These are phyloP conservation scores for Tolypocladium guangdongense DNA, from an alignment of 2,329 filamentous ascomycete species.

Conservation along the genomic window DNA sequence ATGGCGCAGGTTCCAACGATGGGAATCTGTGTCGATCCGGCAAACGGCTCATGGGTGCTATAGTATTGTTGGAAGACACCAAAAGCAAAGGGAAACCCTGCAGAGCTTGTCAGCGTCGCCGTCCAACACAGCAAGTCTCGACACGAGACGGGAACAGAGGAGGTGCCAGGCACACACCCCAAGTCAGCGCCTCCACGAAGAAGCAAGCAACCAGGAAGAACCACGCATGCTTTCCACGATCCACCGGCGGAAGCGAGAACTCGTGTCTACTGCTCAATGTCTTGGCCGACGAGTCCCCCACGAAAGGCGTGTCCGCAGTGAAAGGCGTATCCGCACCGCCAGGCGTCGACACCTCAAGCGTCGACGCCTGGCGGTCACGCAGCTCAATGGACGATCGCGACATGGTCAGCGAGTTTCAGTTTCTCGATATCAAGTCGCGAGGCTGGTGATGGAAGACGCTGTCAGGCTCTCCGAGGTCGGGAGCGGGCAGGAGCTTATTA, in stretches of 20 bases:
- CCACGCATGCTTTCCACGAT: slow-evolving; percentile 23
- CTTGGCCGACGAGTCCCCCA: not conserved
- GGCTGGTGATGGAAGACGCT: not conserved
- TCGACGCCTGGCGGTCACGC: not conserved
- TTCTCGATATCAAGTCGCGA: not conserved
- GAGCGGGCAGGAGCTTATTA: not conserved
- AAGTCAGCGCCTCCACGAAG: slow-evolving; percentile 21
- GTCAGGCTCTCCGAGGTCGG: not conserved
- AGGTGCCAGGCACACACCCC: slow-evolving; percentile 13
- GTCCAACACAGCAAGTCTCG: not conserved
- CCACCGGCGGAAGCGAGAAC: slow-evolving; percentile 16
- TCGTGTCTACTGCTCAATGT: not conserved
- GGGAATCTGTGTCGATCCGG: slow-evolving; percentile 41
- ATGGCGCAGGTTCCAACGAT: slow-evolving; percentile 54
- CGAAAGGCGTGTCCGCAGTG: not conserved
- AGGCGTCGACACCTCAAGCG: not conserved
- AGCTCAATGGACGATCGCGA: not conserved
- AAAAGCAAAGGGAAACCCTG: slow-evolving; percentile 58
- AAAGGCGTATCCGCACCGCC: no score
- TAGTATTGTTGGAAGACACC: slow-evolving; percentile 65
- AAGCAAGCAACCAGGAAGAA: slow-evolving; percentile 21
- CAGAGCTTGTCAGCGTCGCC: slow-evolving; percentile 17
- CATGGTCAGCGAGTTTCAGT: not conserved
- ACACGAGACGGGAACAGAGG: not conserved
- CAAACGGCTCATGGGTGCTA: slow-evolving; percentile 46